A percentile compares a stretch with the other conserved stretches of the same genome.
Conservation (phyloP, 2,329 filamentous ascomycete genomes). For the Aspergillus amoenus region DNA sequence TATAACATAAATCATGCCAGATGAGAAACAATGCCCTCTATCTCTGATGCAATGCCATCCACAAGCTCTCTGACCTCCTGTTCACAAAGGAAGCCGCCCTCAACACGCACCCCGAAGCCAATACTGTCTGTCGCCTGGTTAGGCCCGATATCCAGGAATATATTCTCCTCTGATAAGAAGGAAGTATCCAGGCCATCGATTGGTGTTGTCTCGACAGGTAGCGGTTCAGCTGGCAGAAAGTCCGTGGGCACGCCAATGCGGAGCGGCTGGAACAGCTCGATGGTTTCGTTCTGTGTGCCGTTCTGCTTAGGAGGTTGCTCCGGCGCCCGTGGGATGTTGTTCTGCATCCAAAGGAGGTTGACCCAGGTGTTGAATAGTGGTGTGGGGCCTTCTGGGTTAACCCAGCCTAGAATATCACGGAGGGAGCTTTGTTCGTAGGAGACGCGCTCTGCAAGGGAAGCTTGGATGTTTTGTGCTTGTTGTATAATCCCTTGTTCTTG, state of each 20-base stretch:
- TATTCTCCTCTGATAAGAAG: conserved; percentile 22
- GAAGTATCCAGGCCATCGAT: conserved; percentile 24
- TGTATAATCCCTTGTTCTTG: conserved; percentile 1
- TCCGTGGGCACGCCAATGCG: conserved; percentile 28
- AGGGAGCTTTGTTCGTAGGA: conserved; percentile 31
- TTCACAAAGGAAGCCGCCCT: conserved; percentile 22
- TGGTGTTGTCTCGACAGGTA: conserved; percentile 15
- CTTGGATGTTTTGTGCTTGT: conserved; percentile 20
- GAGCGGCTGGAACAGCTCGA: conserved; percentile 21
- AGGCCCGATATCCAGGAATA: conserved; percentile 29
- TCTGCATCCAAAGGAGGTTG: conserved; percentile 33
- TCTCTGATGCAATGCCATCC: conserved; percentile 19
- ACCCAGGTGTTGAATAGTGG: conserved; percentile 33
- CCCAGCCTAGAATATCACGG: conserved; percentile 24
- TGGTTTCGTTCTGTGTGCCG: neutral
- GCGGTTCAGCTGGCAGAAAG: conserved; percentile 21
- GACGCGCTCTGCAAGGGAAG: conserved; percentile 25
- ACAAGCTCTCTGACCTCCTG: conserved; percentile 19
- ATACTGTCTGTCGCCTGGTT: conserved; percentile 24
- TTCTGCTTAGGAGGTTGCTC: neutral
- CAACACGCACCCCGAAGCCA: conserved; percentile 29
- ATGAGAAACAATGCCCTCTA: conserved; percentile 16
- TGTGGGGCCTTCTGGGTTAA: conserved; percentile 2
- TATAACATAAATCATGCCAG: neutral
- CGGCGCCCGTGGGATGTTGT: conserved; percentile 6